phyloP scores from a whole-genome alignment of 2,329 filamentous ascomycete species.

The Ascochyta fabae region DNA sequence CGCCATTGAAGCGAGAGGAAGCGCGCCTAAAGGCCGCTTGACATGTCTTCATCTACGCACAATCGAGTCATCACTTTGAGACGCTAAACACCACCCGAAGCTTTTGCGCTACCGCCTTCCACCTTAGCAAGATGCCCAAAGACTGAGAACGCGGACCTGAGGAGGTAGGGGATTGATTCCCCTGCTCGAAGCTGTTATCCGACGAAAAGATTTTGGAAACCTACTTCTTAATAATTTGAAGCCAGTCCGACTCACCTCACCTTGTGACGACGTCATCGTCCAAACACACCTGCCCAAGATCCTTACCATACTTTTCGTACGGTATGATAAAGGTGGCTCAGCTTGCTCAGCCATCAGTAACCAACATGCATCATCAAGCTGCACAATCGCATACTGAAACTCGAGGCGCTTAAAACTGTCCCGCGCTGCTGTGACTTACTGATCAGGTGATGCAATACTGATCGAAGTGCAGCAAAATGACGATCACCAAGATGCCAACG shows the following conservation, averaged over 20 bases:
- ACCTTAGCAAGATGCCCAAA: too few species aligned
- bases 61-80: too few species aligned
- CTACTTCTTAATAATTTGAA: too few species aligned
- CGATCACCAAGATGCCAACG: too few species aligned
- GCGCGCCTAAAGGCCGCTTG: background rate
- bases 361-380: constrained; percentile 51
- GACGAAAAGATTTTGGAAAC: too few species aligned
- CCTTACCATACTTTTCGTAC: constrained; percentile 34
- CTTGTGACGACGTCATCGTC: constrained; percentile 44
- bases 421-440: constrained; percentile 44
- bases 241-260: constrained; percentile 16
- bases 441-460: constrained; percentile 45
- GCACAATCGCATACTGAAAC: constrained; percentile 53
- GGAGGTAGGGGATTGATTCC: too few species aligned
- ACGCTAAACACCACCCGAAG: too few species aligned
- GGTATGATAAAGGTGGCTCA: constrained; percentile 30
- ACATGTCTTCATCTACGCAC: background rate
- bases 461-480: background rate
- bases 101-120: too few species aligned
- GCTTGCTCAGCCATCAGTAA: constrained; percentile 56
- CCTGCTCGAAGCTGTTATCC: constrained; percentile 29
- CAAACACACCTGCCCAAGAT: constrained; percentile 51
- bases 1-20: background rate
- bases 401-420: constrained; percentile 49
- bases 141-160: too few species aligned